A percentile compares a stretch with the other conserved stretches of the same genome.
Conservation (phyloP, 2,329 filamentous ascomycete species). For the Ophiostoma sp. region DNA sequence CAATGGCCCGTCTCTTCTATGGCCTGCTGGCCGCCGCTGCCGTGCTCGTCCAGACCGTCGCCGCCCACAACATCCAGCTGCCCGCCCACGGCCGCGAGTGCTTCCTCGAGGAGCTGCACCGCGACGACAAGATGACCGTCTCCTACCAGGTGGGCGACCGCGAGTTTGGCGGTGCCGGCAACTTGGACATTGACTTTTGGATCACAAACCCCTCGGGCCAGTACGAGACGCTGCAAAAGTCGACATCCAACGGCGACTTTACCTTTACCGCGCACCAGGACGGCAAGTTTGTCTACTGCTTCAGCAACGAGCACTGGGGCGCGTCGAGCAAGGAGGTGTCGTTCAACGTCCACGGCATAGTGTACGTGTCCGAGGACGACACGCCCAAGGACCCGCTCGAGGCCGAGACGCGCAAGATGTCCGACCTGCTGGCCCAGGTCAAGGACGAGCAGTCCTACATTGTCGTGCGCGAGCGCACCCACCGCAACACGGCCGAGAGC, state of each 20-base stretch:
- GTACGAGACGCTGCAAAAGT: conserved; percentile 74
- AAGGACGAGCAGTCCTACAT: conserved; percentile 99
- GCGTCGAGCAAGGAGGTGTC: conserved; percentile 96
- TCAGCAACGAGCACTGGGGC: conserved; percentile 98
- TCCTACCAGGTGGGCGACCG: conserved; percentile 97
- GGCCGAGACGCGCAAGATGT: conserved; percentile 77
- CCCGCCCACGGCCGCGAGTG: conserved; percentile 91
- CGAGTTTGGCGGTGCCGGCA: conserved; percentile 90
- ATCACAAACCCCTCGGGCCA: conserved; percentile 73
- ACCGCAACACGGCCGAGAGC: conserved; percentile 97
- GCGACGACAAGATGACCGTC: conserved; percentile 96
- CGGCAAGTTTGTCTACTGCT: conserved; percentile 93
- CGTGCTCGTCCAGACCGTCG: conserved; percentile 55
- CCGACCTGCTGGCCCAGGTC: conserved; percentile 81
- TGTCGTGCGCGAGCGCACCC: conserved; percentile 86
- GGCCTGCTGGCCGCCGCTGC: conserved; percentile 45
- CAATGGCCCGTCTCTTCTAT: conserved; percentile 26
- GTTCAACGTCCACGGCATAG: conserved; percentile 98
- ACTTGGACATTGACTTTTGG: conserved; percentile 96
- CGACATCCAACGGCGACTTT: conserved; percentile 85
- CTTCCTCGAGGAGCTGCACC: conserved; percentile 90
- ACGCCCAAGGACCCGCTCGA: conserved; percentile 82
- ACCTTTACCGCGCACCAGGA: conserved; percentile 80
- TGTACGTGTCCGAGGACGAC: conserved; percentile 90
- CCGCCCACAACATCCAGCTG: conserved; percentile 93